Percentiles rank a stretch among this genome's conserved stretches.
These are phyloP conservation scores for Fusarium sp. DNA, from an alignment of 2,329 filamentous ascomycete species.

Conservation along the genomic window DNA sequence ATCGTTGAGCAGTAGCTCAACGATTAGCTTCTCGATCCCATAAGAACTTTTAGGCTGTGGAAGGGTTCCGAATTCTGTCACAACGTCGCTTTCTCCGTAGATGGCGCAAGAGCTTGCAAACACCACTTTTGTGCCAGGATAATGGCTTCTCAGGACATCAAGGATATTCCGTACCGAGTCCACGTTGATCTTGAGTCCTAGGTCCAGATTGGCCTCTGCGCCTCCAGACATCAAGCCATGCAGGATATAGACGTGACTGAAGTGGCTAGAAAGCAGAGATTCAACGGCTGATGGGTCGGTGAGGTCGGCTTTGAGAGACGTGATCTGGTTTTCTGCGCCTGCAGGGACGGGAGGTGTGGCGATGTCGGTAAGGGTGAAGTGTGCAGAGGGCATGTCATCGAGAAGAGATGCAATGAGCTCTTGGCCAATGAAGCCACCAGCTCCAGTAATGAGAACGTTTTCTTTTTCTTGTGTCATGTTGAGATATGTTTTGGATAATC, in stretches of 20 bases:
- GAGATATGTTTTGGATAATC: no score
- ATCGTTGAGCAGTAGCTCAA: conserved; percentile 55
- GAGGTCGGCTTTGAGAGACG: conserved; percentile 41
- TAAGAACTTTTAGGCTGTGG: conserved; percentile 65
- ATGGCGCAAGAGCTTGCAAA: conserved; percentile 70
- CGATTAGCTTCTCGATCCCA: conserved; percentile 69
- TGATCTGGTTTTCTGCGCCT: conserved; percentile 44
- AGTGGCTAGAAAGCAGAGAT: conserved; percentile 46
- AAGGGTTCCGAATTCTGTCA: conserved; percentile 39
- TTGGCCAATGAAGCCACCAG: conserved; percentile 71
- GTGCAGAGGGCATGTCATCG: conserved; percentile 46
- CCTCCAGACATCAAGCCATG: conserved; percentile 72
- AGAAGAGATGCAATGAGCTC: conserved; percentile 66
- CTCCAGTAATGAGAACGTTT: conserved; percentile 68
- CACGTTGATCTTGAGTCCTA: conserved; percentile 65
- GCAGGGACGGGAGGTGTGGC: conserved; percentile 59
- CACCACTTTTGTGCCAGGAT: conserved; percentile 62
- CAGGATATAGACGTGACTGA: conserved; percentile 63
- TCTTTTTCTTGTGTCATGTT: conserved; percentile 29
- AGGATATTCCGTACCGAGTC: conserved; percentile 64
- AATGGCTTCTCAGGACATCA: conserved; percentile 56
- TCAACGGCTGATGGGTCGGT: conserved; percentile 32
- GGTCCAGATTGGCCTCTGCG: conserved; percentile 65
- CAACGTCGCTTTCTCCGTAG: conserved; percentile 53
- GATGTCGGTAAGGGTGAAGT: conserved; percentile 66